Evolutionary conservation across 768 basidiomycete genomes (phyloP).

Genomic region (Macrocybe gigantea): DNA sequence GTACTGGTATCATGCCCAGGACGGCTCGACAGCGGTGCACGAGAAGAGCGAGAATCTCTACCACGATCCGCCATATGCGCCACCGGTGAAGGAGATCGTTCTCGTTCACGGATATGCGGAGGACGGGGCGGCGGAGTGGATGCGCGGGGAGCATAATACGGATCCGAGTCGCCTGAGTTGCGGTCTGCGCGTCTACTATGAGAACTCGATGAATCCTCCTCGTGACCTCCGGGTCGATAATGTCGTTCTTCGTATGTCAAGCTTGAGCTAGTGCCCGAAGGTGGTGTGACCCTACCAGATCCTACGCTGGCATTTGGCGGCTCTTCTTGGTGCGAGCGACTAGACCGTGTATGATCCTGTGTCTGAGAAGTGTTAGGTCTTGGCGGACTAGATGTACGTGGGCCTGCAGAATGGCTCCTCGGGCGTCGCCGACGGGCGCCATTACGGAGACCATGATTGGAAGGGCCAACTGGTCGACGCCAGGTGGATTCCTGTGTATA

Average conservation of each 20-base stretch:
- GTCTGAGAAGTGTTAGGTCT: slow-evolving; percentile 25
- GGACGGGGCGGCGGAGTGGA: slow-evolving; percentile 21
- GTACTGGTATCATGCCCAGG: slow-evolving; percentile 21
- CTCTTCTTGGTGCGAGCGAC: slow-evolving; percentile 10
- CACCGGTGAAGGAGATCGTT: slow-evolving; percentile 21
- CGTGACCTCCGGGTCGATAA: slow-evolving; percentile 46
- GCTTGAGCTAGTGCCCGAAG: slow-evolving; percentile 15
- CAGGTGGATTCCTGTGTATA: slow-evolving; percentile 54
- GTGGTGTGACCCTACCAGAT: slow-evolving; percentile 9
- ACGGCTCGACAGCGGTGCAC: slow-evolving; percentile 18
- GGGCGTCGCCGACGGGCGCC: slow-evolving; percentile 19
- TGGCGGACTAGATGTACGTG: slow-evolving; percentile 15
- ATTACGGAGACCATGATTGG: slow-evolving; percentile 10
- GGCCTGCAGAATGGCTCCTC: slow-evolving; percentile 17
- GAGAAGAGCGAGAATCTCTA: slow-evolving; percentile 17
- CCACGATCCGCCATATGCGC: slow-evolving; percentile 12
- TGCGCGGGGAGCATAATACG: slow-evolving; percentile 12
- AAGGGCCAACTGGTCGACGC: slow-evolving; percentile 32
- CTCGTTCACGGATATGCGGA: slow-evolving; percentile 18
- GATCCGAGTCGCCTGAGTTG: slow-evolving; percentile 6
- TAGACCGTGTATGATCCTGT: slow-evolving; percentile 16
- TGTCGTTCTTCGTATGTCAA: slow-evolving; percentile 60
- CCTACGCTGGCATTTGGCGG: slow-evolving; percentile 12
- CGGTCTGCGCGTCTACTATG: slow-evolving; percentile 20
- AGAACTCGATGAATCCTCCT: slow-evolving; percentile 11